Evolutionary conservation across 768 basidiomycete species (phyloP).

Genomic region (Tricholoma matsutake): DNA sequence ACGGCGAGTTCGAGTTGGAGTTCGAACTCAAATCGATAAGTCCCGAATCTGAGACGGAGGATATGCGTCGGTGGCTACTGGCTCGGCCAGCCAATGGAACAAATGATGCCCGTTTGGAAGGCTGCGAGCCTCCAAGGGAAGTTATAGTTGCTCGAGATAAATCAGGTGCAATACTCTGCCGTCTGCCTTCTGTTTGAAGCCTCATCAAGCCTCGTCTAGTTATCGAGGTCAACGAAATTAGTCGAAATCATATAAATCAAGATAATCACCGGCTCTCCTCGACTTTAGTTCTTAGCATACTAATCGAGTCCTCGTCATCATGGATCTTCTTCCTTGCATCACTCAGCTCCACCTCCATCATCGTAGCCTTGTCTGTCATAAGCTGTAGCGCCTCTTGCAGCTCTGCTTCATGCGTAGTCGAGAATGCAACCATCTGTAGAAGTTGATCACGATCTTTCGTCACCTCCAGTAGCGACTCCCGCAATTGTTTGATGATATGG

Average conservation of each 20-base stretch:
- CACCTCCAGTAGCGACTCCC: conserved; percentile 58
- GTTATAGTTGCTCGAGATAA: conserved; percentile 45
- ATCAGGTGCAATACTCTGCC: conserved; percentile 56
- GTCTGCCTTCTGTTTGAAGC: conserved; percentile 72
- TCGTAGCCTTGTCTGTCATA: conserved; percentile 64
- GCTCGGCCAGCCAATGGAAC: conserved; percentile 62
- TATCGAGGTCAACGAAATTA: conserved; percentile 6
- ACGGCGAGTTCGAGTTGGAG: conserved; percentile 33
- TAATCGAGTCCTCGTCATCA: conserved; percentile 78
- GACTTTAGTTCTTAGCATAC: conserved; percentile 74
- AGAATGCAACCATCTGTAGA: conserved; percentile 44
- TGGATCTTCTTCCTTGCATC: conserved; percentile 47
- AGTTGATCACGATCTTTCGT: conserved; percentile 74
- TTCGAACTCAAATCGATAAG: conserved; percentile 31
- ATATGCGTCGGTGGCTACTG: conserved; percentile 64
- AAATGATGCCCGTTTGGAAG: conserved; percentile 74
- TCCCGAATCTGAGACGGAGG: conserved; percentile 67
- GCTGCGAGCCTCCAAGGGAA: conserved; percentile 41
- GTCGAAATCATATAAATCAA: conserved; percentile 1
- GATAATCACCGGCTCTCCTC: conserved; percentile 75
- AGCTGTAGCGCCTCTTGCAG: conserved; percentile 60
- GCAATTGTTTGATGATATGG: conserved; percentile 72
- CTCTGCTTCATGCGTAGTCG: conserved; percentile 54
- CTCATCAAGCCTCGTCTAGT: conserved; percentile 81
- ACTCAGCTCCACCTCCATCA: conserved; percentile 54